These are phyloP conservation scores for Mycena epipterygia DNA, from an alignment of 768 basidiomycete genomes.

Conservation along the genomic window DNA sequence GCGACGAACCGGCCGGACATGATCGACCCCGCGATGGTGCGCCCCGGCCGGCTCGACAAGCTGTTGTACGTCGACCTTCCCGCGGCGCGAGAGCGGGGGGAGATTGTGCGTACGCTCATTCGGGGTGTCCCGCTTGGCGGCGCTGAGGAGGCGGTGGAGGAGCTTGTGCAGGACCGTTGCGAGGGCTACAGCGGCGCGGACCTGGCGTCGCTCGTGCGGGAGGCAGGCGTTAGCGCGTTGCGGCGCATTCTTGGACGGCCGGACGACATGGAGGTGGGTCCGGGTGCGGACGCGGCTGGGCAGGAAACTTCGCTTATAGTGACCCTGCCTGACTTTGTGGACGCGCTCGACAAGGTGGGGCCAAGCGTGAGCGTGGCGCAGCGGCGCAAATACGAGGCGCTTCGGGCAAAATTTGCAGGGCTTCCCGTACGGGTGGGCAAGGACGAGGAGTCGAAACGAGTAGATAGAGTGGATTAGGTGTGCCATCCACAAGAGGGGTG, in stretches of 20 bases:
- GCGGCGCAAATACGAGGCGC: slow-evolving; percentile 83
- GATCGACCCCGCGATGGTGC: slow-evolving; percentile 98
- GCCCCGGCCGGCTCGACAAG: slow-evolving; percentile 96
- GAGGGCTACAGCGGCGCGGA: slow-evolving; percentile 96
- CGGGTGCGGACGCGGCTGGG: slow-evolving; percentile 23
- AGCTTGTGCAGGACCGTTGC: slow-evolving; percentile 71
- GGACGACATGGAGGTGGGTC: slow-evolving; percentile 73
- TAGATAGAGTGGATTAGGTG: slow-evolving; percentile 36
- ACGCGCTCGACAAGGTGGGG: slow-evolving; percentile 83
- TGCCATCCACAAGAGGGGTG: too few species aligned
- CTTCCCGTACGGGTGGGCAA: slow-evolving; percentile 68
- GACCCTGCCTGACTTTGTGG: slow-evolving; percentile 73
- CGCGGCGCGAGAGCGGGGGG: slow-evolving; percentile 76
- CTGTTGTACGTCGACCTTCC: slow-evolving; percentile 94
- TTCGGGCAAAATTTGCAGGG: slow-evolving; percentile 89
- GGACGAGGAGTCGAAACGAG: slow-evolving; percentile 53
- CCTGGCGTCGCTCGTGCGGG: slow-evolving; percentile 87
- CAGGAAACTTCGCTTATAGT: slow-evolving; percentile 60
- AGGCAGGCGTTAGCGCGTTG: slow-evolving; percentile 91
- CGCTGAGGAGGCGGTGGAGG: slow-evolving; percentile 46
- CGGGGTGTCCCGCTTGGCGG: slow-evolving; percentile 76
- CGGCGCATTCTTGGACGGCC: slow-evolving; percentile 76
- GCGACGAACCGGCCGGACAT: slow-evolving; percentile 97
- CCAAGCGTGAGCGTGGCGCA: slow-evolving; percentile 90
- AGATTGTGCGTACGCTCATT: slow-evolving; percentile 85